phyloP scores from a whole-genome alignment of 495 filamentous ascomycete genomes.

The Bathelium albidoporum region DNA sequence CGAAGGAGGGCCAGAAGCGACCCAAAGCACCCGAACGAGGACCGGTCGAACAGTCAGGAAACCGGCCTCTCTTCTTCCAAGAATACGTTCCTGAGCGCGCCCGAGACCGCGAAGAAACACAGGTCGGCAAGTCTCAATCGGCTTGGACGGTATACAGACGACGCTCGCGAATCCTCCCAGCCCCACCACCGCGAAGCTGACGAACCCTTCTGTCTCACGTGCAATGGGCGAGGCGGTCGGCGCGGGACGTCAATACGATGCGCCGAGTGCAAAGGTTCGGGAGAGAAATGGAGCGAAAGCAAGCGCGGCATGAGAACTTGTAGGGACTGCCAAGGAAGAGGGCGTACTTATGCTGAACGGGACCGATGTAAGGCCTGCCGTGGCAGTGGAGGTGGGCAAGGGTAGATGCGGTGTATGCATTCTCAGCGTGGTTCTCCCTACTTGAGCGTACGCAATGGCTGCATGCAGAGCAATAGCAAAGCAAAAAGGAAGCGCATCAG shows the following conservation, averaged over 20 bases:
- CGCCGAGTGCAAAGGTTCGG: not conserved
- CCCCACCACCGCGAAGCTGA: not conserved
- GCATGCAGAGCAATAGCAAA: no score
- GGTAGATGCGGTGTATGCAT: not conserved
- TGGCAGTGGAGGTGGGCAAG: not conserved
- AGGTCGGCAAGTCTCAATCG: not conserved
- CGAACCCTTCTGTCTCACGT: slow-evolving; percentile 1
- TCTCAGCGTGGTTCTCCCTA: no score
- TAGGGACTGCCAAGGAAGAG: not conserved
- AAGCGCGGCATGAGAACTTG: not conserved
- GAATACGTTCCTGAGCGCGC: not conserved
- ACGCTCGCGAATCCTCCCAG: not conserved
- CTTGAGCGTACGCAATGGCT: no score
- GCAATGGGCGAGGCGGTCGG: not conserved
- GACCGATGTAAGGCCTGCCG: not conserved
- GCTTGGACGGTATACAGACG: not conserved
- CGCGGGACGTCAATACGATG: slow-evolving; percentile 1
- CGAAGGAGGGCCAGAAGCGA: not conserved
- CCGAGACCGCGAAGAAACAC: not conserved
- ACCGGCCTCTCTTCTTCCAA: not conserved
- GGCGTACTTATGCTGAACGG: not conserved
- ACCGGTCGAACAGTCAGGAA: not conserved
- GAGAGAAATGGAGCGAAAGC: slow-evolving; percentile 2
- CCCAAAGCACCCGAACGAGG: not conserved
- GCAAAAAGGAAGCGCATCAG: no score